Base-by-base conservation (phyloP, 495 filamentous ascomycete genomes). In the Hypoxylon intermedium region DNA sequence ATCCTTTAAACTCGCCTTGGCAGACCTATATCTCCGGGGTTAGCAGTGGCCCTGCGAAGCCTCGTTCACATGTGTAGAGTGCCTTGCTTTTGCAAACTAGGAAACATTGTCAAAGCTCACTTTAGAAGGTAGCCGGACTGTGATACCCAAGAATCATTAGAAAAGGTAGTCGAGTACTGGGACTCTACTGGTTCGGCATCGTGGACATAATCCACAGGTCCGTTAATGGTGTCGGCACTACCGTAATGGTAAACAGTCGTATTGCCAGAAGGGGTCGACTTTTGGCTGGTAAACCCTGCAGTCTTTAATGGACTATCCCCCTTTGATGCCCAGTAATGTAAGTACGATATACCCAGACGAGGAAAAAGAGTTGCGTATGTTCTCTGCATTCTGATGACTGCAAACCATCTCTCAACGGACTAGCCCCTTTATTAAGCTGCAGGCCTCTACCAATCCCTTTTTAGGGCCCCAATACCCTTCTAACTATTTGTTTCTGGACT, bases 231-330 rank as follows among this genome's bases (percentile, higher is more conserved):
- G 5, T 30, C 26, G 9, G 9, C 9, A 30, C 26, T 30, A 30
- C 12, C 1, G 4, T 12, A 15, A 1, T 18, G 12, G 2, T 30
- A 40, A 16, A 19, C 3, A 0, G 2, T 11, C 6, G 1, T 30
- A 12, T 26, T 13, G 3, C 2, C 19, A 2, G 21, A 5, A 2
- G 41, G 46, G 2, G 28, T 63, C 52, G 9, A 28, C 11, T 5
- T 15, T 37, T 13, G 44, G 28, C 16, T 33, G 24, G 11, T 6
- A 1, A 13, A 52, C 51, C 1, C 13, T 3, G 12, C 54, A 28
- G 1, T 49, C 44, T 9, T 52, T 40, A 1, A 41, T 45, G 2
- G 46, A 52, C 13, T 55, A 28, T n/a, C n/a, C n/a, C n/a, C n/a
- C n/a, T n/a, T n/a, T n/a, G n/a, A n/a, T n/a, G n/a, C n/a, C n/a